These are phyloP conservation scores for Corymbia citriodora DNA, from an alignment of 441 rosid species.

Conservation along the genomic window DNA sequence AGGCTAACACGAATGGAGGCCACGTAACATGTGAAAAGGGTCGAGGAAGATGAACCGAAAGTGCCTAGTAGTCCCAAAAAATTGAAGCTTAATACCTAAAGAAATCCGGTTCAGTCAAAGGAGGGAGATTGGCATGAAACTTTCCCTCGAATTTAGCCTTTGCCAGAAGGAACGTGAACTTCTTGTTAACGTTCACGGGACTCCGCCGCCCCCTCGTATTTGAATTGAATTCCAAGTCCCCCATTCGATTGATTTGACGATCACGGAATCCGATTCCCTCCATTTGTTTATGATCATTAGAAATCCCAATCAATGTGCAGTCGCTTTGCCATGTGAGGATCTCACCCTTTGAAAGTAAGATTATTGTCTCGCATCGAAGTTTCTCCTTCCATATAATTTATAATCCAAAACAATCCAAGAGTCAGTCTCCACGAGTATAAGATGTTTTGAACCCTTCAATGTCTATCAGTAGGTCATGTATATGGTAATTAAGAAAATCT, in stretches of 20 bases:
- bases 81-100: neutral
- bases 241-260: neutral
- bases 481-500: neutral
- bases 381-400: neutral
- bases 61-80: neutral
- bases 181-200: neutral
- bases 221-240: neutral
- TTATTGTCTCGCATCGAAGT: neutral
- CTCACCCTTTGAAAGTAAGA: neutral
- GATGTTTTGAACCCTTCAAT: neutral
- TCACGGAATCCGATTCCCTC: neutral
- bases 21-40: rapidly evolving
- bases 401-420: neutral
- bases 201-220: neutral
- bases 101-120: neutral
- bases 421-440: neutral
- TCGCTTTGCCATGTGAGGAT: neutral
- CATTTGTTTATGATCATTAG: neutral
- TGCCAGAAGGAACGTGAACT: neutral
- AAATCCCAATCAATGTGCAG: neutral
- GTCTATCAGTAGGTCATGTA: neutral
- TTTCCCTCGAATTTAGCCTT: neutral
- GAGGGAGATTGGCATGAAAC: neutral
- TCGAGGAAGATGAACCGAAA: neutral
- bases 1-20: neutral